These are phyloP conservation scores for Eutrema japonicum DNA, from an alignment of 345 rosid species.

Conservation along the genomic window DNA sequence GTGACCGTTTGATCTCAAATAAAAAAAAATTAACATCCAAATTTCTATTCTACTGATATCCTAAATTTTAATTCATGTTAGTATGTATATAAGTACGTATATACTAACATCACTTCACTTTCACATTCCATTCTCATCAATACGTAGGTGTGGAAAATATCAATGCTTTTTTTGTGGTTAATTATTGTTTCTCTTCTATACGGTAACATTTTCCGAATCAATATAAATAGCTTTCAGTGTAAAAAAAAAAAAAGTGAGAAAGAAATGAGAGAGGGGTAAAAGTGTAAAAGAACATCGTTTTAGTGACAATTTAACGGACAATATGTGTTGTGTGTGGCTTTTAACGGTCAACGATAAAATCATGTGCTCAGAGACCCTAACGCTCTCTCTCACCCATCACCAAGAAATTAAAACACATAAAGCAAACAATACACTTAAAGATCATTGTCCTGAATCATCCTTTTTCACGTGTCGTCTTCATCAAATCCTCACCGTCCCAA, in stretches of 20 bases:
- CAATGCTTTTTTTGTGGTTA: no score
- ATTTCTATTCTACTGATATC: no score
- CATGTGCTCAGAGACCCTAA: constrained; percentile 39
- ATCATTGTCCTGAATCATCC: constrained; percentile 37
- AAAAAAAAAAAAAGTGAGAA: not conserved
- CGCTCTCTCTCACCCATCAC: constrained; percentile 37
- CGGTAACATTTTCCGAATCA: no score
- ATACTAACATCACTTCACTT: no score
- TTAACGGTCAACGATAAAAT: constrained; percentile 48
- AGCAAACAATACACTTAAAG: constrained; percentile 28
- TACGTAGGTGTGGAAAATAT: no score
- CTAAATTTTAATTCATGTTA: no score
- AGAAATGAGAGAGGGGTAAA: constrained; percentile 10
- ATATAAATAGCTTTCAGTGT: no score
- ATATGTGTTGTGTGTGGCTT: not conserved
- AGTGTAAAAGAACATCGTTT: constrained; percentile 6
- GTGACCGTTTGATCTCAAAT: no score
- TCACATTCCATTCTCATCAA: no score
- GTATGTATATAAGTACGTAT: no score
- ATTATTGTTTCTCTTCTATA: no score
- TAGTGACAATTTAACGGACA: constrained; percentile 36
- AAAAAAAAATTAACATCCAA: no score
- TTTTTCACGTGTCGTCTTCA: constrained; percentile 52
- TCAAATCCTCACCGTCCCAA: constrained; percentile 51
- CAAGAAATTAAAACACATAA: constrained; percentile 28